Evolutionary conservation across 169 alveolate species (phyloP).

Genomic region (Perkinsus chesapeaki): DNA sequence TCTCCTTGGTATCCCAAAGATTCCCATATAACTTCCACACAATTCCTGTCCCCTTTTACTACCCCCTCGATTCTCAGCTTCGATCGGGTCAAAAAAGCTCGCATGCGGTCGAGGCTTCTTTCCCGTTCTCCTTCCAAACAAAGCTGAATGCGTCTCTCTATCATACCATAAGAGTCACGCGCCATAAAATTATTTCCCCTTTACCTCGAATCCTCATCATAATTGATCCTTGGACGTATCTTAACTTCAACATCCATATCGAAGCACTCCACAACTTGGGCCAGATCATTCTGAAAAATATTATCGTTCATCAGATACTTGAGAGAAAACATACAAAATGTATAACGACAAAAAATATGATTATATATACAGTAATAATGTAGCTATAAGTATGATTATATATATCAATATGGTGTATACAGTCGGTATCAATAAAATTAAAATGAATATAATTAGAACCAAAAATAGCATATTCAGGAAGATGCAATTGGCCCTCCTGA

Average conservation of each 20-base stretch:
- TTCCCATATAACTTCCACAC: no score
- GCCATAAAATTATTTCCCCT: neutral
- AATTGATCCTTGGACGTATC: neutral
- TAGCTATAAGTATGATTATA: no score
- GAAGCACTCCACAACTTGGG: neutral
- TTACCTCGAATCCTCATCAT: neutral
- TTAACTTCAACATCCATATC: neutral
- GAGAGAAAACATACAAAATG: no score
- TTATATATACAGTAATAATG: no score
- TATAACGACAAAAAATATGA: no score
- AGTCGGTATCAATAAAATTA: no score
- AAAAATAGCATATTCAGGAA: no score
- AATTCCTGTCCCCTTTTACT: neutral
- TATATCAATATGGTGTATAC: no score
- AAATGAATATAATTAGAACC: no score
- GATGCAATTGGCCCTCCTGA: no score
- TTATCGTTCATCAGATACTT: neutral
- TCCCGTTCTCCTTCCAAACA: neutral
- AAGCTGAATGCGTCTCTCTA: neutral
- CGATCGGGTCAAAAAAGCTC: neutral
- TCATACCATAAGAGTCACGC: neutral
- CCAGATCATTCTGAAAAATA: neutral
- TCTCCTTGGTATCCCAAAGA: no score
- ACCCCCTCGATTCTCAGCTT: neutral
- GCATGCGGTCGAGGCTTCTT: neutral